Evolutionary conservation across 495 filamentous ascomycete species (phyloP).

Genomic region (Hyaloscypha variabilis): DNA sequence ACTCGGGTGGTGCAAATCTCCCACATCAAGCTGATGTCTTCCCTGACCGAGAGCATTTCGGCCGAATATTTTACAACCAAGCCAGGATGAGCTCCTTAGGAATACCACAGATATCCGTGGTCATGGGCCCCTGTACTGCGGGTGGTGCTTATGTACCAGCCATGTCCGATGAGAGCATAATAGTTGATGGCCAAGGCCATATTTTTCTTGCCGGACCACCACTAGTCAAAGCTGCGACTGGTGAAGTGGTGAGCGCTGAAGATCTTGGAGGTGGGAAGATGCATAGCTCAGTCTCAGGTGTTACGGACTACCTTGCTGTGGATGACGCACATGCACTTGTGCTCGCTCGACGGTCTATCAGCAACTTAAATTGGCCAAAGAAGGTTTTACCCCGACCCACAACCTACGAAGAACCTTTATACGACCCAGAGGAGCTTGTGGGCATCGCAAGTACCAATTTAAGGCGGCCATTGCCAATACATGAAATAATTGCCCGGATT

Average conservation of each 20-base stretch:
- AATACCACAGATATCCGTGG: conserved; percentile 92
- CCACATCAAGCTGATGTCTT: conserved; percentile 97
- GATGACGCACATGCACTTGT: conserved; percentile 93
- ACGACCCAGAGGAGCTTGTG: conserved; percentile 77
- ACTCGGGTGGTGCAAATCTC: conserved; percentile 94
- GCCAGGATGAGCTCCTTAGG: conserved; percentile 84
- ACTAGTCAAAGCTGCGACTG: conserved; percentile 94
- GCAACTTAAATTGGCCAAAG: conserved; percentile 84
- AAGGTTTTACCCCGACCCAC: conserved; percentile 29
- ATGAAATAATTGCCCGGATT: conserved; percentile 91
- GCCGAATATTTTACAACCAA: conserved; percentile 98
- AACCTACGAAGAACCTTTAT: conserved; percentile 68
- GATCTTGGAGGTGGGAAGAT: conserved; percentile 92
- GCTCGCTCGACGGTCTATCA: conserved; percentile 79
- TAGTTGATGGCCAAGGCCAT: conserved; percentile 91
- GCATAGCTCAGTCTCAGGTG: conserved; percentile 89
- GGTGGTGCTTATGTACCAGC: conserved; percentile 95
- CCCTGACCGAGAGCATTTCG: conserved; percentile 93
- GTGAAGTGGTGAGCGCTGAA: conserved; percentile 90
- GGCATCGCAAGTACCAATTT: conserved; percentile 91
- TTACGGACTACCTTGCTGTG: conserved; percentile 94
- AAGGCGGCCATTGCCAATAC: conserved; percentile 77
- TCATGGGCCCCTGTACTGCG: conserved; percentile 97
- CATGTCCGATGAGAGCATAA: conserved; percentile 98
- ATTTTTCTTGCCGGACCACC: conserved; percentile 97